Conservation (phyloP, 352 stramenopile genomes). For the Globisporangium cederbergense region DNA sequence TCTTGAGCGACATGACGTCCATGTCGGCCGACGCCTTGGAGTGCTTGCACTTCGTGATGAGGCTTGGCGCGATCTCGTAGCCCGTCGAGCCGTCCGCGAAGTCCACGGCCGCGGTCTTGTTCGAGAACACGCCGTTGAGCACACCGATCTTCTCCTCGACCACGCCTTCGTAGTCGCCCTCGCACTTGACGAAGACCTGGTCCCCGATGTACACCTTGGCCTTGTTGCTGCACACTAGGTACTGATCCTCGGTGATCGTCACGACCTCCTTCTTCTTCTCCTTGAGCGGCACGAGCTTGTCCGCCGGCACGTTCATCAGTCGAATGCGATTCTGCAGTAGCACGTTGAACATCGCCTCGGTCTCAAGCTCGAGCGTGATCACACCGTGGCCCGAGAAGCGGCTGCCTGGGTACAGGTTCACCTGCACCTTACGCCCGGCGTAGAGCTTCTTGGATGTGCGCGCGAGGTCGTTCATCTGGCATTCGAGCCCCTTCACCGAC, state of each 20-base stretch:
- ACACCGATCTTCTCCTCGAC: conserved; percentile 65
- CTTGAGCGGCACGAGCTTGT: conserved; percentile 56
- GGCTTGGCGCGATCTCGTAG: conserved; percentile 51
- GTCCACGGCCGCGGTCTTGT: conserved; percentile 66
- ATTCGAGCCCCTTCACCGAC: conserved; percentile 51
- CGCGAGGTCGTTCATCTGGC: conserved; percentile 46
- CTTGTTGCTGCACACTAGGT: conserved; percentile 55
- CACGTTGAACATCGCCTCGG: conserved; percentile 45
- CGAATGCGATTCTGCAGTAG: conserved; percentile 68
- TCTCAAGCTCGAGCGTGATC: conserved; percentile 49
- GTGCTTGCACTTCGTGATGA: conserved; percentile 61
- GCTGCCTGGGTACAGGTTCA: conserved; percentile 70
- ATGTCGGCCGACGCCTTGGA: conserved; percentile 34
- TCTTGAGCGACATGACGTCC: conserved; percentile 69
- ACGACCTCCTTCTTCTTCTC: conserved; percentile 57
- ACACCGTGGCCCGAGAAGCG: conserved; percentile 58
- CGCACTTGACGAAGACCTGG: conserved; percentile 67
- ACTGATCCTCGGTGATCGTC: conserved; percentile 72
- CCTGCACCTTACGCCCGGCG: conserved; percentile 64
- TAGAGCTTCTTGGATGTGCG: conserved; percentile 43
- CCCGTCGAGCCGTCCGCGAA: conserved; percentile 74
- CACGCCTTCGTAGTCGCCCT: conserved; percentile 44
- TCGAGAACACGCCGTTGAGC: conserved; percentile 76
- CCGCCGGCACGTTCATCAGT: conserved; percentile 58
- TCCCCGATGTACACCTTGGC: conserved; percentile 74